Evolutionary conservation across 768 basidiomycete species (phyloP), one percentile per base, ranked within the genome.

Genomic region (Chalciporus chontae): DNA sequence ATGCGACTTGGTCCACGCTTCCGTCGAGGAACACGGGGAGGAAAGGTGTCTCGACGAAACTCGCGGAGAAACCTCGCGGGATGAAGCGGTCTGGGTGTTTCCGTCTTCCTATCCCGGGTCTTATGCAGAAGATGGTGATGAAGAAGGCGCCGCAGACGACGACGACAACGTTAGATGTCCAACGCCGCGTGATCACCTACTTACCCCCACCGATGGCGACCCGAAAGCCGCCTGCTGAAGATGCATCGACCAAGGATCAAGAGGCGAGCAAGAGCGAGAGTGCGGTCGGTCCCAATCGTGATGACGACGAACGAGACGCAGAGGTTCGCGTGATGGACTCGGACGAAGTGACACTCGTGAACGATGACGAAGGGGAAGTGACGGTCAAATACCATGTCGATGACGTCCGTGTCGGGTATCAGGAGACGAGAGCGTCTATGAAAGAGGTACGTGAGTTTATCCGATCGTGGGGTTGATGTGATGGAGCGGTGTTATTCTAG

Each of bases 261-360:
- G 44, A n/a, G 6, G 19, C 27, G 43, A 31, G 2, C 36, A 43
- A 14, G 49, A n/a, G 21, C 26, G 26, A 29, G 49, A 37, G 2
- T 9, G 13, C 31, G 9, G 31, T 31, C 31, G 13, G 6, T 26
- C 17, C 17, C 41, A 8, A 42, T n/a, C 21, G 4, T 15, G 42
- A 45, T 37, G 15, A 17, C 23, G 43, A 45, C 10, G 44, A 43
- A 2, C 8, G 9, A 31, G 29, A 31, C 21, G 24, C 37, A 8
- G 57, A 46, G 10, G 38, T 52, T 2, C 36, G 8, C 8, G 18
- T 50, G 21, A 49, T 60, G 43, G 67, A 57, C 43, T 67, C 65
- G 1, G 65, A 68, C 17, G 49, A 40, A 24, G 21, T 44, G 52
- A 67, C 67, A 2, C 67, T 67, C 26, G 64, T 69, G 32, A 55